Base-by-base conservation (phyloP, 805 yeast species). In the Metschnikowia continentalis region DNA sequence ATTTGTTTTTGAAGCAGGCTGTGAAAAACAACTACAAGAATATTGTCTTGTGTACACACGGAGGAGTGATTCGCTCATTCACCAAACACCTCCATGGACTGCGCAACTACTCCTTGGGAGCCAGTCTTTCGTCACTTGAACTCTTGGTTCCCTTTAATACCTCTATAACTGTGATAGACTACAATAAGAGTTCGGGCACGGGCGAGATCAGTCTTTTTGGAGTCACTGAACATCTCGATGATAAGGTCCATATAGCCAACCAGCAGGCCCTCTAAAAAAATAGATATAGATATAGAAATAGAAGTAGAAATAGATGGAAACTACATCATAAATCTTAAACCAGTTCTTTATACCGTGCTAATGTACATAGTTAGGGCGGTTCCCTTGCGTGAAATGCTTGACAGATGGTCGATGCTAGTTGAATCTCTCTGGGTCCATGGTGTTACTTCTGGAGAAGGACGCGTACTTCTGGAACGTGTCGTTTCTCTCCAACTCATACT, bases 51-150 rank as follows among this genome's bases (percentile, higher is more conserved):
- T 80, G 89, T 50, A 81, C 90, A 13, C 96, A 89, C 64, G 96
- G 96, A 19, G 96, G 96, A 7, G 86, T 86, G 1, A 83, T 89
- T 15, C 78, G 88, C 42, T 78, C 82, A 30, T 75, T 84, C 35
- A 62, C 80, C 37, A 77, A 78, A 53, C 74, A 82, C 62, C 68
- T 86, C 40, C 67, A 80, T 45, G 59, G 65, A 5, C 74, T 70
- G 20, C 58, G 61, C 30, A 60, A 64, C 11, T 81, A 71, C 55
- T 54, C 54, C 2, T 70, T 81, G 47, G 68, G 66, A 3, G 65
- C 69, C 3, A 70, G 68, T 1, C 66, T 80, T 46, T 62, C 67
- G 1, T 67, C 67, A 4, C 72, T 67, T 0, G 74, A 71, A 45
- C 66, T 81, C 58, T 69, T 68, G 55, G 84, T 84, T 36, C 94